phyloP scores from a whole-genome alignment of 352 stramenopile species.

The Phytophthora multivora region DNA sequence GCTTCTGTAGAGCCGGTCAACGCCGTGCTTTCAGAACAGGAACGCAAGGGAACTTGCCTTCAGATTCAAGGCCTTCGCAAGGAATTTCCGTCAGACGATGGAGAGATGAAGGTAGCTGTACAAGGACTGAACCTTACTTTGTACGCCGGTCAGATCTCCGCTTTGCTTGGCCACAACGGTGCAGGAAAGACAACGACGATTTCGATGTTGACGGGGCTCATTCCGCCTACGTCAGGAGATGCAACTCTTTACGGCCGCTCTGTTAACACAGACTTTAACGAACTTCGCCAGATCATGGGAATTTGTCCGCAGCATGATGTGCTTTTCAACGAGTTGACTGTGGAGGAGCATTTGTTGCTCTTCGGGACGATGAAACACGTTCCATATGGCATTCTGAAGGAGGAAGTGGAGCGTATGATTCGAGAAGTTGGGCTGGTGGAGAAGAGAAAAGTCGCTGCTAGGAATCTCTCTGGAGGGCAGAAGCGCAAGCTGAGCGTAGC shows the following conservation, averaged over 20 bases:
- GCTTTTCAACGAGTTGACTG: slow-evolving; percentile 94
- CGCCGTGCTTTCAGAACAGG: slow-evolving; percentile 42
- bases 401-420: slow-evolving; percentile 57
- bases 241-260: slow-evolving; percentile 77
- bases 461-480: slow-evolving; percentile 89
- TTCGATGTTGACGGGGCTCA: slow-evolving; percentile 93
- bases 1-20: slow-evolving; percentile 50
- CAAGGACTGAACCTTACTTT: slow-evolving; percentile 88
- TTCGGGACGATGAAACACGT: slow-evolving; percentile 93
- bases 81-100: slow-evolving; percentile 63
- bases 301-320: slow-evolving; percentile 98
- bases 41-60: slow-evolving; percentile 47
- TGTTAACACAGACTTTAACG: slow-evolving; percentile 75
- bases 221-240: slow-evolving; percentile 64
- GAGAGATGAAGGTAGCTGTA: slow-evolving; percentile 81
- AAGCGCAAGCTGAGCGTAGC: slow-evolving; percentile 97
- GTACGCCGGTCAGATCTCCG: slow-evolving; percentile 93
- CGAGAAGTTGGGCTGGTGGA: slow-evolving; percentile 89
- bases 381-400: slow-evolving; percentile 44
- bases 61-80: slow-evolving; percentile 57
- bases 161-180: slow-evolving; percentile 86
- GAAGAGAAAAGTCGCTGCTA: slow-evolving; percentile 74
- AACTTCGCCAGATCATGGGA: slow-evolving; percentile 92
- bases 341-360: slow-evolving; percentile 94
- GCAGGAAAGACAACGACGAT: slow-evolving; percentile 93